Conservation (phyloP, 106 monocot genomes). For the Dioscorea alata region DNA sequence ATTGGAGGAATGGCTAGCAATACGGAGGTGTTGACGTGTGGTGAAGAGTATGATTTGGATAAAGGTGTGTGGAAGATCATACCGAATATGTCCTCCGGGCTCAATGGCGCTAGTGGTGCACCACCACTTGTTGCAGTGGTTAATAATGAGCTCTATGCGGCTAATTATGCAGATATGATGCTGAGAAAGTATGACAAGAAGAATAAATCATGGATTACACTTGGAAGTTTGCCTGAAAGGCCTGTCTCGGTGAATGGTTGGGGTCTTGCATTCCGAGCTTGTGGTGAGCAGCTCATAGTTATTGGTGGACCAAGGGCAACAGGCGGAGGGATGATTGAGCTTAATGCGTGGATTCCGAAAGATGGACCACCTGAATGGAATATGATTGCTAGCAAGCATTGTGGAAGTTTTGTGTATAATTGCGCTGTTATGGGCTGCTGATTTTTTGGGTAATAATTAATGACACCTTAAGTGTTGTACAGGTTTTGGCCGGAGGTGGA, state of each 20-base stretch:
- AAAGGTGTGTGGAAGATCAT: conserved; percentile 52
- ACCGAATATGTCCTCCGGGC: conserved; percentile 62
- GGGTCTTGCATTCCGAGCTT: conserved; percentile 78
- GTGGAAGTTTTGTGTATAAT: conserved; percentile 86
- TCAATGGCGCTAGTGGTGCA: conserved; percentile 50
- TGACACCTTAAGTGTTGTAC: conserved; percentile 1
- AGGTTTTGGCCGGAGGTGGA: conserved; percentile 2
- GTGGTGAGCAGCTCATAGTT: conserved; percentile 56
- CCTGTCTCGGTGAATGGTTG: conserved; percentile 70
- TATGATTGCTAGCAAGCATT: conserved; percentile 63
- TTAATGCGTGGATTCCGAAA: conserved; percentile 79
- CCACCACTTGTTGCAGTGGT: conserved; percentile 93
- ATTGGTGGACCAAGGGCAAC: conserved; percentile 62
- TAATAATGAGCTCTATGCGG: conserved; percentile 68
- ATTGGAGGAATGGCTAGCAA: conserved; percentile 65
- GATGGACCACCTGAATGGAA: conserved; percentile 69
- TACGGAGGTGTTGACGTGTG: conserved; percentile 48
- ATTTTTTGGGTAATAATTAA: conserved; percentile 10
- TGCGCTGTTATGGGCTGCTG: conserved; percentile 93
- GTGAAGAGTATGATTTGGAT: conserved; percentile 78
- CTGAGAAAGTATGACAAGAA: conserved; percentile 66
- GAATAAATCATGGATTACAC: conserved; percentile 51
- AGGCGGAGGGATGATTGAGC: conserved; percentile 67
- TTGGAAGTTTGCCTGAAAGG: conserved; percentile 69
- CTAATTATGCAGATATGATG: conserved; percentile 54